Evolutionary conservation across 306 rosid genomes (phyloP).

Genomic region (Coriaria nepalensis): DNA sequence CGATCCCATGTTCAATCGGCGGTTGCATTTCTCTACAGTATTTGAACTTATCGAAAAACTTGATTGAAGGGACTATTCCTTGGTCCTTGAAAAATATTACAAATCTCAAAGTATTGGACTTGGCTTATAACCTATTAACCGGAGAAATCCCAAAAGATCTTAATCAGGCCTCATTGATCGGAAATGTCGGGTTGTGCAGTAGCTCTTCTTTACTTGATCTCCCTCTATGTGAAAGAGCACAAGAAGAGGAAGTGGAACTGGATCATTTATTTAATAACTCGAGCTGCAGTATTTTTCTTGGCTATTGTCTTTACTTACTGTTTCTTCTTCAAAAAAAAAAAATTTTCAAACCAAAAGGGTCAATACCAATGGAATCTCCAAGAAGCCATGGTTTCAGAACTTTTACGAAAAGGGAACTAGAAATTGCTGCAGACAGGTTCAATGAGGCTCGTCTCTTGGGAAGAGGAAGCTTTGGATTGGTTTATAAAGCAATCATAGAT

Average conservation of each 20-base stretch:
- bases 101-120: conserved; percentile 12
- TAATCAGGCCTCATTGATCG: conserved; percentile 12
- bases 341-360: neutral
- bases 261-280: neutral
- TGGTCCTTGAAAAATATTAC: conserved; percentile 11
- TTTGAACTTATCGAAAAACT: conserved; percentile 17
- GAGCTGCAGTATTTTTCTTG: conserved; percentile 4
- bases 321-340: conserved; percentile 7
- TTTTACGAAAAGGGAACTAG: conserved; percentile 17
- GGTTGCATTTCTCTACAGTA: conserved; percentile 18
- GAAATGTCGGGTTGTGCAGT: conserved; percentile 19
- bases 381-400: conserved; percentile 1
- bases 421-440: conserved; percentile 16
- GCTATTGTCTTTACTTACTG: conserved; percentile 4
- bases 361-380: neutral
- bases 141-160: conserved; percentile 14
- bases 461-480: conserved; percentile 17
- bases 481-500: conserved; percentile 17
- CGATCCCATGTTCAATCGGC: conserved; percentile 12
- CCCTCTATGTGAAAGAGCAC: conserved; percentile 10
- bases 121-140: conserved; percentile 10
- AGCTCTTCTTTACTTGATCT: conserved; percentile 13
- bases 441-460: conserved; percentile 17
- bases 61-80: conserved; percentile 15
- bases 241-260: neutral